A percentile compares a stretch with the other conserved stretches of the same genome.
Evolutionary conservation across 1,284 basidiomycete species (phyloP).

Genomic region (Taiwanofungus camphoratus): DNA sequence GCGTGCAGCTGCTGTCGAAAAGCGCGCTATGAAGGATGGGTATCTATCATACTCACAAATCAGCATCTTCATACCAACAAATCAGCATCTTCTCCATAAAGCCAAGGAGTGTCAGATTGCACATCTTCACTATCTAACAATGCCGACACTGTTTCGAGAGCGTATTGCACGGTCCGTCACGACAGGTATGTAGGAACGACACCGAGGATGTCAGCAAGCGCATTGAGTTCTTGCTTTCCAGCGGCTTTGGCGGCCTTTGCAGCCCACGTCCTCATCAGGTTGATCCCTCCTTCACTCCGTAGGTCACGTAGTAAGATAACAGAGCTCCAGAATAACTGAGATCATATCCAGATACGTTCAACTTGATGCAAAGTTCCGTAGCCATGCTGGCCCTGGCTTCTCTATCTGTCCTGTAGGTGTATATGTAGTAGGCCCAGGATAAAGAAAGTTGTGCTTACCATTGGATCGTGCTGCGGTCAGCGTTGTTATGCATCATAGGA

Average conservation of each 20-base stretch:
- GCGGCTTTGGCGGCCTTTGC: conserved; percentile 13
- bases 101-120: no score
- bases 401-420: conserved; percentile 57
- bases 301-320: conserved; percentile 6
- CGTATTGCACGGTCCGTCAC: conserved; percentile 13
- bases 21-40: no score
- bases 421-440: not conserved
- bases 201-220: not conserved
- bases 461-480: conserved; percentile 28
- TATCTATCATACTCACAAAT: not conserved
- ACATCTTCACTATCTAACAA: conserved; percentile 1
- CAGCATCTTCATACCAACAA: not conserved
- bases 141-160: conserved; percentile 8
- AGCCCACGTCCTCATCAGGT: conserved; percentile 16
- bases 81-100: not conserved
- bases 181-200: conserved; percentile 5
- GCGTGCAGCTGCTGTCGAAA: conserved; percentile 1
- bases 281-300: conserved; percentile 20
- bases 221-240: not conserved
- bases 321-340: not conserved
- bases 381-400: conserved; percentile 58
- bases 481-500: conserved; percentile 59
- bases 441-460: conserved; percentile 7
- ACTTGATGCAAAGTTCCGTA: conserved; percentile 67
- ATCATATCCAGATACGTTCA: conserved; percentile 48